These are phyloP conservation scores for Aspergillus incahuasiensis DNA, from an alignment of 495 filamentous ascomycete genomes.

Conservation along the genomic window DNA sequence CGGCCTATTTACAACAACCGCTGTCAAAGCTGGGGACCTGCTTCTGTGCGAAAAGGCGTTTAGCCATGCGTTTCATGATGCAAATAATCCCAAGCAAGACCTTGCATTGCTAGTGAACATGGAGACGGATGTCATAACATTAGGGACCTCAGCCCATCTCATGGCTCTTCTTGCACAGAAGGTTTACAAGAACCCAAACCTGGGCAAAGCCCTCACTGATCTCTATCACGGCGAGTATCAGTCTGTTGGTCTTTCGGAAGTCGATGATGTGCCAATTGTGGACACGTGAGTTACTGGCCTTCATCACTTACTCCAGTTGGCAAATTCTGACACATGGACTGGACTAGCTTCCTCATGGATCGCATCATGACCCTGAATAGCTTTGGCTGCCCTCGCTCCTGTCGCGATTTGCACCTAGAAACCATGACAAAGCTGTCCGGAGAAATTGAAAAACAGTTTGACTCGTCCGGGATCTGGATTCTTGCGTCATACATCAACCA, in stretches of 20 bases:
- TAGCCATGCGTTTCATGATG: constrained; percentile 23
- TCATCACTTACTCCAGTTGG: background rate
- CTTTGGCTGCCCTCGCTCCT: constrained; percentile 43
- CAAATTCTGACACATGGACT: constrained; percentile 5
- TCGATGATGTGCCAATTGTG: constrained; percentile 45
- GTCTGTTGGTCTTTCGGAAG: constrained; percentile 23
- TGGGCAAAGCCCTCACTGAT: constrained; percentile 31
- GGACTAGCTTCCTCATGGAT: constrained; percentile 40
- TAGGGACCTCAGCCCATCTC: constrained; percentile 36
- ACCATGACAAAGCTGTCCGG: background rate
- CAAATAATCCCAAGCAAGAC: background rate
- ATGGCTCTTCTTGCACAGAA: constrained; percentile 39
- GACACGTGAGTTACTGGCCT: constrained; percentile 39
- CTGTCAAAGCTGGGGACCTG: constrained; percentile 48
- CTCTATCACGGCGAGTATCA: constrained; percentile 41
- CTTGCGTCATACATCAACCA: constrained; percentile 55
- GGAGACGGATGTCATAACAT: constrained; percentile 20
- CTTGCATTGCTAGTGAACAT: constrained; percentile 31
- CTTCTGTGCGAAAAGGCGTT: constrained; percentile 56
- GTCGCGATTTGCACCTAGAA: constrained; percentile 26
- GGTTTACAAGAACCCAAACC: constrained; percentile 46
- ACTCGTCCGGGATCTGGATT: constrained; percentile 49
- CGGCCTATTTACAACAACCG: constrained; percentile 46
- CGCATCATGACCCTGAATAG: constrained; percentile 43
- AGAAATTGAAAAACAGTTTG: constrained; percentile 13